phyloP scores from a whole-genome alignment of 164 flowering plant species.

The Hamamelis virginiana region DNA sequence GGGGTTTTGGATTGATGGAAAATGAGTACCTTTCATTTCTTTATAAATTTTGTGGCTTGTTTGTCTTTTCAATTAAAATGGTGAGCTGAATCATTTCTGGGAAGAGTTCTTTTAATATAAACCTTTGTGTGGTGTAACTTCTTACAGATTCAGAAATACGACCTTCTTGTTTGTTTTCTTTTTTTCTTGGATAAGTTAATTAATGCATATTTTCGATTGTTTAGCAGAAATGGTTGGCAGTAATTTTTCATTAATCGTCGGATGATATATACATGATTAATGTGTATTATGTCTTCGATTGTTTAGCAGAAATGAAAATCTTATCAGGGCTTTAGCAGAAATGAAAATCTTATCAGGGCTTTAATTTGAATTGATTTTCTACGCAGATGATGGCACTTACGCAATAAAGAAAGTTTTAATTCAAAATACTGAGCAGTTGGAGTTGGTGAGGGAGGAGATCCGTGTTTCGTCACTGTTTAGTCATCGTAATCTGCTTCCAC shows the following conservation, averaged over 20 bases:
- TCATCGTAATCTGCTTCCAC: slow-evolving; percentile 92
- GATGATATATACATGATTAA: background rate
- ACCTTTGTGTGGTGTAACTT: background rate
- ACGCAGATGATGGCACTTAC: slow-evolving; percentile 86
- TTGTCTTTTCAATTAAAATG: background rate
- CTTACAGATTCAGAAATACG: no score
- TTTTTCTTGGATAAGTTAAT: no score
- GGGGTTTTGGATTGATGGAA: background rate
- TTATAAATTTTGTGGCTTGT: background rate
- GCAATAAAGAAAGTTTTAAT: slow-evolving; percentile 94
- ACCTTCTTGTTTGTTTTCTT: no score
- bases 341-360: background rate
- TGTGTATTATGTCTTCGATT: background rate
- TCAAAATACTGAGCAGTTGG: slow-evolving; percentile 82
- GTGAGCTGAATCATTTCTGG: background rate
- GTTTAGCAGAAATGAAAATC: background rate
- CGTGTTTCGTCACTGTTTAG: slow-evolving; percentile 82
- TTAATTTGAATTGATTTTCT: background rate
- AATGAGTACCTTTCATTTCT: background rate
- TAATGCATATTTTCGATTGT: no score
- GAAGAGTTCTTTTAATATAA: background rate
- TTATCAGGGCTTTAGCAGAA: background rate
- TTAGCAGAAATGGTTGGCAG: background rate
- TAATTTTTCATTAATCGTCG: background rate
- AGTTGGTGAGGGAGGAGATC: slow-evolving; percentile 88